Evolutionary conservation across 192 early-diverging fungal genomes (phyloP).

Genomic region (Backusella tarrabulga): DNA sequence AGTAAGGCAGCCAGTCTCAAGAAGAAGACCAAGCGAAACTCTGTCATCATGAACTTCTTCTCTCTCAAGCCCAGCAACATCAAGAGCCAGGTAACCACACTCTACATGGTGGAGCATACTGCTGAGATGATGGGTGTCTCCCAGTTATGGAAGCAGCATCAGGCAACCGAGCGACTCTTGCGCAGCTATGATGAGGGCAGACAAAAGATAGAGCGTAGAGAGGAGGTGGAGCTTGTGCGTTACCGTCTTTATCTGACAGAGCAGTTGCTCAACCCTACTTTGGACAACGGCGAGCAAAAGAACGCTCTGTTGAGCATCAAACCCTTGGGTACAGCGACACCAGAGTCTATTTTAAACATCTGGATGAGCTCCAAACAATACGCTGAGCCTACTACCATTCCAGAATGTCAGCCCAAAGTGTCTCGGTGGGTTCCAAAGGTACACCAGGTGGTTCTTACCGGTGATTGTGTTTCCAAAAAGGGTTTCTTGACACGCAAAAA

Average conservation of each 20-base stretch:
- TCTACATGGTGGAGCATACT: background rate
- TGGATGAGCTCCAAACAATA: background rate
- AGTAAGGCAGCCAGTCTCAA: constrained; percentile 12
- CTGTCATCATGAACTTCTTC: constrained; percentile 12
- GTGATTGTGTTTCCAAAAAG: constrained; percentile 1
- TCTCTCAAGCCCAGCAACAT: background rate
- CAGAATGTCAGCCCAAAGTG: background rate
- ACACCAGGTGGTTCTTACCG: background rate
- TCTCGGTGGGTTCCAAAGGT: constrained; percentile 3
- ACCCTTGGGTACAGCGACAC: background rate
- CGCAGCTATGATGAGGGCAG: background rate
- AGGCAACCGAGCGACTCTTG: background rate
- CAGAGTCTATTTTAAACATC: background rate
- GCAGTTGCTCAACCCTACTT: background rate
- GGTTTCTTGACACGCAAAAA: constrained; percentile 7
- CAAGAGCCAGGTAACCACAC: constrained; percentile 4
- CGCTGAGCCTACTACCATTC: background rate
- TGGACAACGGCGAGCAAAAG: background rate
- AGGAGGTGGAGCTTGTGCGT: background rate
- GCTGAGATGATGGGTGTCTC: constrained; percentile 1
- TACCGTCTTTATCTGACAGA: background rate
- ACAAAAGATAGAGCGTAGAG: background rate
- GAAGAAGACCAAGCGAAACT: constrained; percentile 7
- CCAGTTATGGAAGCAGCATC: background rate
- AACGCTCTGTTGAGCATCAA: background rate